Evolutionary conservation across 371 early-diverging fungal genomes (phyloP).

Genomic region (Circinella umbellata): DNA sequence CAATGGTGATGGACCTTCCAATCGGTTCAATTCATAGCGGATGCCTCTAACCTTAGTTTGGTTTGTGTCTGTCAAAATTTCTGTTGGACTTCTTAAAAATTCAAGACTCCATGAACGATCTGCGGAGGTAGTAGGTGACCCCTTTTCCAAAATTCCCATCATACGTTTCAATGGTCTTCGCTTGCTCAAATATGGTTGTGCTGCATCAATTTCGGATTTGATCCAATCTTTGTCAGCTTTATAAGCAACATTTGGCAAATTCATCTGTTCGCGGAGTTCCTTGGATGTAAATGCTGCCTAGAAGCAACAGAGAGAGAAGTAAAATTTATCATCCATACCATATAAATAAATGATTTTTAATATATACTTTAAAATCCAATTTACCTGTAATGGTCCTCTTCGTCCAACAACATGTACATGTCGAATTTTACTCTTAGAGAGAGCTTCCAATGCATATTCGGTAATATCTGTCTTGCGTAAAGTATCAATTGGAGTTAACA

Average conservation of each 20-base stretch:
- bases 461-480: slow-evolving; percentile 90
- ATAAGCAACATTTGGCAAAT: slow-evolving; percentile 66
- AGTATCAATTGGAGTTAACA: slow-evolving; percentile 77
- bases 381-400: slow-evolving; percentile 91
- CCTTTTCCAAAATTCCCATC: slow-evolving; percentile 78
- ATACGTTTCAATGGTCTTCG: slow-evolving; percentile 78
- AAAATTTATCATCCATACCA: not conserved
- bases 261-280: slow-evolving; percentile 94
- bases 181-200: slow-evolving; percentile 39
- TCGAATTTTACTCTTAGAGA: slow-evolving; percentile 72
- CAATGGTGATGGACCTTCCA: slow-evolving; percentile 61
- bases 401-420: slow-evolving; percentile 90
- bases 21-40: slow-evolving; percentile 69
- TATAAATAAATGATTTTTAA: too few relatives aligned
- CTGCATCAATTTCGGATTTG: slow-evolving; percentile 41
- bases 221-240: slow-evolving; percentile 65
- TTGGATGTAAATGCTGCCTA: slow-evolving; percentile 92
- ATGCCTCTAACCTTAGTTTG: slow-evolving; percentile 44
- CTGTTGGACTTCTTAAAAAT: slow-evolving; percentile 77
- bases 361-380: not conserved
- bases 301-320: not conserved
- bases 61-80: slow-evolving; percentile 39
- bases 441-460: slow-evolving; percentile 71
- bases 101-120: slow-evolving; percentile 74
- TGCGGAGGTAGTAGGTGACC: slow-evolving; percentile 32